phyloP scores from a whole-genome alignment of 257 asterid species.

The Hygrophila difformis region DNA sequence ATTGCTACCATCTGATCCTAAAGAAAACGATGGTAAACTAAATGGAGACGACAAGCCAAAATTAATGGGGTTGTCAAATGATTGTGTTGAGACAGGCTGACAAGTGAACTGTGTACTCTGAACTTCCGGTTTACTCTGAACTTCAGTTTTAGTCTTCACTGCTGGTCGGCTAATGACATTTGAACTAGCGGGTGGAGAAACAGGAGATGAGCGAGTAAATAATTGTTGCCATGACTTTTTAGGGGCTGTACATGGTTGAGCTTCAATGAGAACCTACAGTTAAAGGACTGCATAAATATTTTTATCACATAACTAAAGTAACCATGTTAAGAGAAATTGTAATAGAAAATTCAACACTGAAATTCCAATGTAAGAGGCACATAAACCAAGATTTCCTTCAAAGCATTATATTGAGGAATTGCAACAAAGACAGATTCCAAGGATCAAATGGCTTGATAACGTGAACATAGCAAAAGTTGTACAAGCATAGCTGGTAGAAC shows the following conservation, averaged over 20 bases:
- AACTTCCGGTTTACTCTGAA: slow-evolving; percentile 45
- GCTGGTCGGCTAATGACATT: slow-evolving; percentile 62
- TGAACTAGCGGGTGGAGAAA: slow-evolving; percentile 38
- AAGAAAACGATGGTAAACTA: slow-evolving; percentile 38
- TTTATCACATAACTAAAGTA: background rate
- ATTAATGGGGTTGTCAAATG: slow-evolving; percentile 49
- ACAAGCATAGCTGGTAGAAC: too few relatives aligned
- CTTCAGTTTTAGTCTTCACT: slow-evolving; percentile 47
- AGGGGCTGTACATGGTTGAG: slow-evolving; percentile 61
- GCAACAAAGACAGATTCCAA: background rate
- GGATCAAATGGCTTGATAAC: background rate
- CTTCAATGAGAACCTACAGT: slow-evolving; percentile 60
- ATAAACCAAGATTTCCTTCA: background rate
- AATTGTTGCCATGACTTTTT: slow-evolving; percentile 96
- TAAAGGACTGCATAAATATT: slow-evolving; percentile 13
- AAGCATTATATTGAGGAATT: background rate
- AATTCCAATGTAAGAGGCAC: background rate
- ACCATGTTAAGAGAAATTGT: too few relatives aligned
- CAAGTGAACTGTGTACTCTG: slow-evolving; percentile 35
- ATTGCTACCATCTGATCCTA: slow-evolving; percentile 40
- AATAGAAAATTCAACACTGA: too few relatives aligned
- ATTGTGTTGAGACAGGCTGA: slow-evolving; percentile 39
- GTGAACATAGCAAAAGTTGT: too few relatives aligned
- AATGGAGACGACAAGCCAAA: slow-evolving; percentile 62
- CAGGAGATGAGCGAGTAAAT: slow-evolving; percentile 68